These are phyloP conservation scores for Malassezia restricta DNA, from an alignment of 1,284 basidiomycete genomes.

Conservation along the genomic window DNA sequence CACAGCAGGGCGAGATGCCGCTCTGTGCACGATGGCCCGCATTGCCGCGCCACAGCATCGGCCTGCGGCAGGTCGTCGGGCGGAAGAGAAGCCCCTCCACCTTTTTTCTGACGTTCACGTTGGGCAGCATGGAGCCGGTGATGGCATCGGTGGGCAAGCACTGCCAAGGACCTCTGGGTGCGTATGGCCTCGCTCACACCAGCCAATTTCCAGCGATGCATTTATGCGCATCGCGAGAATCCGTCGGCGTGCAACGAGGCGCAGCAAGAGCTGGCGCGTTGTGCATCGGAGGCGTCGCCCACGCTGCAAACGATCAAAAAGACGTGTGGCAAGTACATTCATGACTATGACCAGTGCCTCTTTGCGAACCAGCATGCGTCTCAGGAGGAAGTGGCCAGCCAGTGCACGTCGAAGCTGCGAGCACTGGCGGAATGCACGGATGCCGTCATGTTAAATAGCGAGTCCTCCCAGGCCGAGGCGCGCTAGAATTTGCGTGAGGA, in stretches of 20 bases:
- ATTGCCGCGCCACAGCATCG: no score
- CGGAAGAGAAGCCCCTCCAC: no score
- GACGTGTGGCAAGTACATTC: conserved; percentile 26
- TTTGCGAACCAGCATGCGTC: conserved; percentile 17
- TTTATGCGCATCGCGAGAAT: conserved; percentile 31
- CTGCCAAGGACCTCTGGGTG: conserved; percentile 5
- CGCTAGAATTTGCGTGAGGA: conserved; percentile 2
- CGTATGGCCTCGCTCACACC: neutral
- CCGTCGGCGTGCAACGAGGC: conserved; percentile 22
- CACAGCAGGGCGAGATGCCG: no score
- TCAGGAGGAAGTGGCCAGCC: conserved; percentile 28
- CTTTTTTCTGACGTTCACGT: no score
- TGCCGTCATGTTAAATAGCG: conserved; percentile 22
- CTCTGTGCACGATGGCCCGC: no score
- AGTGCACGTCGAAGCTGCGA: conserved; percentile 30
- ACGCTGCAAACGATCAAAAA: conserved; percentile 34
- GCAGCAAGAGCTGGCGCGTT: conserved; percentile 27
- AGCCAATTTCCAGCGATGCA: conserved; percentile 33
- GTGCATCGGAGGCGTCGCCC: conserved; percentile 35
- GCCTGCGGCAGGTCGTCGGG: conserved; percentile 27
- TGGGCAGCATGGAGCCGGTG: conserved; percentile 8
- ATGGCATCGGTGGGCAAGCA: conserved; percentile 14
- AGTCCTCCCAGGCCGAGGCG: conserved; percentile 3
- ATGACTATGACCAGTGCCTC: conserved; percentile 37
- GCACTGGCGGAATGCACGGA: conserved; percentile 37